Percentiles rank a stretch among this genome's conserved stretches.
Conservation (phyloP, 1,284 basidiomycete genomes). For the Irpex rosettiformis region DNA sequence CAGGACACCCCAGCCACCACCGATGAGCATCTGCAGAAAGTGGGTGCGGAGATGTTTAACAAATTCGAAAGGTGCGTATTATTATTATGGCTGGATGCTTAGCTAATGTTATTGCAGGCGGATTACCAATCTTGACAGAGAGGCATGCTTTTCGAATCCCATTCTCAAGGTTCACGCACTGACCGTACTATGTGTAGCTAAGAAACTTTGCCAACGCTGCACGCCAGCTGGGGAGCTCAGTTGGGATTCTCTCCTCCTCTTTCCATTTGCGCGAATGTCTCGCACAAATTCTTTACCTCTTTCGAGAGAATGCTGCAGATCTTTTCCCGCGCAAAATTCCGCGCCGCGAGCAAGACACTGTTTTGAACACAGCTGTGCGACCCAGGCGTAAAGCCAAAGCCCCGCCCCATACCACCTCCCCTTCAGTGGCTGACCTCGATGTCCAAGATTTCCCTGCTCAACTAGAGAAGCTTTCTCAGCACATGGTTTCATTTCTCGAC, state of each 20-base stretch:
- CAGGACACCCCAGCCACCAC: conserved; percentile 43
- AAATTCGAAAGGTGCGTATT: conserved; percentile 51
- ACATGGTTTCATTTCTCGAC: conserved; percentile 60
- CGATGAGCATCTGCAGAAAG: conserved; percentile 63
- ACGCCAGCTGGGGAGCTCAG: conserved; percentile 67
- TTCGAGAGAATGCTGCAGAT: conserved; percentile 67
- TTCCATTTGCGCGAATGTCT: conserved; percentile 66
- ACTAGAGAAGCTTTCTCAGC: conserved; percentile 53
- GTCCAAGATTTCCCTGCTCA: conserved; percentile 63
- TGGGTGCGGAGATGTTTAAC: conserved; percentile 59
- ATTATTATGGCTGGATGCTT: conserved; percentile 3
- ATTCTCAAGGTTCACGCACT: background rate
- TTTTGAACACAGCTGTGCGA: conserved; percentile 33
- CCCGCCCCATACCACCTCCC: conserved; percentile 44
- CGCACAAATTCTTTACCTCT: conserved; percentile 60
- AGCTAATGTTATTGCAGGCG: conserved; percentile 33
- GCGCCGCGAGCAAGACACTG: conserved; percentile 40
- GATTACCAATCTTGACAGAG: conserved; percentile 60
- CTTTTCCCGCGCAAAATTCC: conserved; percentile 62
- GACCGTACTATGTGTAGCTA: conserved; percentile 36
- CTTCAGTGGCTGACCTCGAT: conserved; percentile 52
- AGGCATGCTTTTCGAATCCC: conserved; percentile 36
- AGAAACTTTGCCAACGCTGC: conserved; percentile 73
- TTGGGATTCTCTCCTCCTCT: conserved; percentile 67
- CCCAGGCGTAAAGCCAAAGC: conserved; percentile 28